Evolutionary conservation across 192 early-diverging fungal genomes (phyloP), one percentile per base, ranked within the genome.

Genomic region (Rhizophagus sp.): DNA sequence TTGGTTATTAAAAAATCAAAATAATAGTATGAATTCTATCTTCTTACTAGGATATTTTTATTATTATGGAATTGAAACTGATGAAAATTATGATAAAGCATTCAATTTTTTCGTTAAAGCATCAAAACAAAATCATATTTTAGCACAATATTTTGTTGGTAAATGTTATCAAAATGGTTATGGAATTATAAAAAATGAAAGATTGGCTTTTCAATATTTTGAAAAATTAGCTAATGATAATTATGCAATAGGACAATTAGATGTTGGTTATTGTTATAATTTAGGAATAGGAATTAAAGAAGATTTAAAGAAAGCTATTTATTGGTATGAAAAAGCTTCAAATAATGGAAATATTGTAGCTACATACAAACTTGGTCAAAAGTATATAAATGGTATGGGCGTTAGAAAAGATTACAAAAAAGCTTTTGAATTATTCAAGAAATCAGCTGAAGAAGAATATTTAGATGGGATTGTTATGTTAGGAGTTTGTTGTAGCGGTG

Each of bases 201-300:
- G 22, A 22, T 15, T 57, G 3, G 50, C 65, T 33, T 66, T 66
- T 66, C 0, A 30, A 13, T 25, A 33, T 25, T 66, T 17, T 66
- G 30, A 66, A 25, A 66, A 66, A 13, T 94, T 94, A 12, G 82
- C 84, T 67, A 85, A 88, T 64, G 92, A 92, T 15, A 92, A 94
- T 76, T 90, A 19, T 4, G 13, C 93, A 12, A 85, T 94, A 10
- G 95, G 93, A 8, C 91, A 94, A 64, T 94, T 93, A 79, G 90
- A 91, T 62, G 86, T 96, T 27, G 95, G 94, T 33, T 93, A 92
- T 79, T 86, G 94, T 52, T 95, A 92, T 77, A 93, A 93, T 76
- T 47, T 47, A 47, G 44, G 44, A 44, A 10, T 44, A 10, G 41
- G 41, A 44, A 10, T 44, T 44, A 10, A 44, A 44, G 41, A 1